Evolutionary conservation across 176 grass and related monocot genomes (phyloP).

Genomic region (Dendrocalamus sinicus): DNA sequence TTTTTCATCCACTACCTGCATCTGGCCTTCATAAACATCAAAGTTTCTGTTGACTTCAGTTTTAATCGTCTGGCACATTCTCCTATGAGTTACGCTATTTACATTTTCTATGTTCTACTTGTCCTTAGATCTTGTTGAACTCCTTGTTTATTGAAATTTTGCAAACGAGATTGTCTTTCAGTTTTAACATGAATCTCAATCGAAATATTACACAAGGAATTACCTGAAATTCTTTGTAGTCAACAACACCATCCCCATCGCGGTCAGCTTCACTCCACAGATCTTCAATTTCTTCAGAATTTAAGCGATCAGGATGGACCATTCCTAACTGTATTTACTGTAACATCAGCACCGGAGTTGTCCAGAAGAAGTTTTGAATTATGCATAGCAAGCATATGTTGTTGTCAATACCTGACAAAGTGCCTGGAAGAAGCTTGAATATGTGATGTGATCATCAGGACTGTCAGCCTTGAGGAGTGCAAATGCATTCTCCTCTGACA

Average conservation of each 20-base stretch:
- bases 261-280: conserved; percentile 70
- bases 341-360: conserved; percentile 1
- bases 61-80: conserved; percentile 2
- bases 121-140: conserved; percentile 14
- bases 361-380: conserved; percentile 31
- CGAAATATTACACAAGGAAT: conserved; percentile 6
- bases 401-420: conserved; percentile 66
- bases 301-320: conserved; percentile 67
- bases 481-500: conserved; percentile 79
- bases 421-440: conserved; percentile 77
- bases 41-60: background rate
- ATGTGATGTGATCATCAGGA: conserved; percentile 73
- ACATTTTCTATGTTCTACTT: conserved; percentile 10
- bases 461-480: conserved; percentile 79
- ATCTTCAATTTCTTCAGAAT: conserved; percentile 67
- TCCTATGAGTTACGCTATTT: background rate
- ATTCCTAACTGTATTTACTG: conserved; percentile 64
- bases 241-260: conserved; percentile 65
- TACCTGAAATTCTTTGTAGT: conserved; percentile 86
- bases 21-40: conserved; percentile 18
- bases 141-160: conserved; percentile 34
- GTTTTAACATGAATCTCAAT: conserved; percentile 17
- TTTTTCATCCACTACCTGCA: background rate
- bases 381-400: conserved; percentile 11
- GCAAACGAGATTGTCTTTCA: background rate